Evolutionary conservation across 345 rosid genomes (phyloP).

Genomic region (Erysimum cheiranthoides): DNA sequence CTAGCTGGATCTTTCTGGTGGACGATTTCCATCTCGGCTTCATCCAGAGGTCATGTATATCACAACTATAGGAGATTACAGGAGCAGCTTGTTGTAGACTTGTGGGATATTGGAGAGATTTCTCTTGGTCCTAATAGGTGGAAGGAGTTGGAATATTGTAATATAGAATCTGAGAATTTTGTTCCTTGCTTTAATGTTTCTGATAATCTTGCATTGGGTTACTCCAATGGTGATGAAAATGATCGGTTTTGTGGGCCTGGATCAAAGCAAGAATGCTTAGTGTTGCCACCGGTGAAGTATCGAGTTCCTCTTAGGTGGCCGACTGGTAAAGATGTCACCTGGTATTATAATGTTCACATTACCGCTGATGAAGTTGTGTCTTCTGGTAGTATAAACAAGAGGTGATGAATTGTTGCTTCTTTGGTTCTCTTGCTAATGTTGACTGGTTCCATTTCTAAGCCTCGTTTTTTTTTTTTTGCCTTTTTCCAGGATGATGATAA

Average conservation of each 20-base stretch:
- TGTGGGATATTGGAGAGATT: constrained; percentile 91
- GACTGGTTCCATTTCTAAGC: neutral
- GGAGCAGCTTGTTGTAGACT: constrained; percentile 86
- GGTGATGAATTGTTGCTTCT: constrained; percentile 54
- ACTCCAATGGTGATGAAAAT: constrained; percentile 56
- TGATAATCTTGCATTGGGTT: constrained; percentile 63
- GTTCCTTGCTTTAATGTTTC: constrained; percentile 91
- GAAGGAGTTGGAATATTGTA: constrained; percentile 82
- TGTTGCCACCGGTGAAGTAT: constrained; percentile 75
- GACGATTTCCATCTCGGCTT: constrained; percentile 77
- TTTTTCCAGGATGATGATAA: constrained; percentile 85
- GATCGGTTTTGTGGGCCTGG: constrained; percentile 72
- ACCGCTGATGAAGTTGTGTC: constrained; percentile 93
- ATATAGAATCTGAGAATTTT: constrained; percentile 65
- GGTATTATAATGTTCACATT: constrained; percentile 88
- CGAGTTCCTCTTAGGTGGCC: constrained; percentile 97
- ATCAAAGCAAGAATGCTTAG: constrained; percentile 65
- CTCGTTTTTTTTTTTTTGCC: neutral
- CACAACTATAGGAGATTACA: constrained; percentile 86
- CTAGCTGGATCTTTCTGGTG: constrained; percentile 92
- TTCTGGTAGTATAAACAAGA: constrained; percentile 94
- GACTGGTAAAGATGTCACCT: constrained; percentile 89
- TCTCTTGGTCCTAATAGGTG: constrained; percentile 73
- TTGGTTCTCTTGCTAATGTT: constrained; percentile 30
- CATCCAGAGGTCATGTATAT: constrained; percentile 72